A percentile compares a stretch with the other conserved stretches of the same genome.
Conservation (phyloP, 2,329 filamentous ascomycete genomes). For the Bipolaris cookei region DNA sequence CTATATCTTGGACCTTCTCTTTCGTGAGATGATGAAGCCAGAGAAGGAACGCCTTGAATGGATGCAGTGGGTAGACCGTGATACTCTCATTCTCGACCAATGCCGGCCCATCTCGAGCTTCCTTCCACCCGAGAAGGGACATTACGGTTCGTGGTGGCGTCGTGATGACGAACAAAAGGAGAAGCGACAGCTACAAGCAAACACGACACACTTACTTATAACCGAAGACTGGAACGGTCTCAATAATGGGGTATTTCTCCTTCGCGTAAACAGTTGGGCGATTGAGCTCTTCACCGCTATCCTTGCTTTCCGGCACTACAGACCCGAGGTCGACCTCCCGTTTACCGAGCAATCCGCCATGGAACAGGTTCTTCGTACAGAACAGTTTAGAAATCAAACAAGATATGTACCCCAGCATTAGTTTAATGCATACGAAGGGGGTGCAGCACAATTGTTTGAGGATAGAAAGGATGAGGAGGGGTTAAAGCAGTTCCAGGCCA, state of each 20-base stretch:
- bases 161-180: background rate
- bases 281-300: constrained; percentile 51
- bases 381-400: constrained; percentile 41
- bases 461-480: constrained; percentile 45
- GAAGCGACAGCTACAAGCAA: background rate
- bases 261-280: constrained; percentile 50
- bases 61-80: constrained; percentile 55
- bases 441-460: constrained; percentile 24
- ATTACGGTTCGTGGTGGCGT: constrained; percentile 23
- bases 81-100: constrained; percentile 54
- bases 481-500: constrained; percentile 45
- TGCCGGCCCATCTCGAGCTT: constrained; percentile 51
- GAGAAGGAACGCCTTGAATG: constrained; percentile 50
- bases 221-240: constrained; percentile 52
- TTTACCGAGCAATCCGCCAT: constrained; percentile 54
- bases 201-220: constrained; percentile 45
- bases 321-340: constrained; percentile 42
- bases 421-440: constrained; percentile 54
- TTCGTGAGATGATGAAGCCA: constrained; percentile 46
- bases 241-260: constrained; percentile 54
- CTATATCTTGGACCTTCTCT: constrained; percentile 51
- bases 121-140: constrained; percentile 39
- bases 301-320: constrained; percentile 50
- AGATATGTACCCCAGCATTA: constrained; percentile 51
- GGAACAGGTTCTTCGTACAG: constrained; percentile 46